These are phyloP conservation scores for Syzygium aqueum DNA, from an alignment of 345 rosid species.

Conservation along the genomic window DNA sequence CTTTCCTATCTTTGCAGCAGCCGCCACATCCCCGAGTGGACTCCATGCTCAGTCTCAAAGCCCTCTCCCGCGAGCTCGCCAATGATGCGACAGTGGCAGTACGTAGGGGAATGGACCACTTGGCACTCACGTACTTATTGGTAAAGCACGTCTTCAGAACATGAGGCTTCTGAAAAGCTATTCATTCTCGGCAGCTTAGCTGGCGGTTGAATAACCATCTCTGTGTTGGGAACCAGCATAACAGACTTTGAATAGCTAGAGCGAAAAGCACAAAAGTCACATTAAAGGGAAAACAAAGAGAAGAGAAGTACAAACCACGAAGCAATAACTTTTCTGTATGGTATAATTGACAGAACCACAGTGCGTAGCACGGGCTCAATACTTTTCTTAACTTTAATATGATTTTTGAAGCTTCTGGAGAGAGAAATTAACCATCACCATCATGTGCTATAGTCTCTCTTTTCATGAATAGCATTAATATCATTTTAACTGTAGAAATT, in stretches of 20 bases:
- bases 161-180: constrained; percentile 59
- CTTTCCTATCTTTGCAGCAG: constrained; percentile 82
- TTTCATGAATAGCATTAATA: no score
- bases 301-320: no score
- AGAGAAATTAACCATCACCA: no score
- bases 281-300: no score
- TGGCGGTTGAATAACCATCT: constrained; percentile 69
- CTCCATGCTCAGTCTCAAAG: constrained; percentile 49
- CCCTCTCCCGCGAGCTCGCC: constrained; percentile 79
- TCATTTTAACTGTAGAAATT: no score
- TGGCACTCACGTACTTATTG: constrained; percentile 70
- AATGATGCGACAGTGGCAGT: constrained; percentile 71
- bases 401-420: no score
- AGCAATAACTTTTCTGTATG: no score
- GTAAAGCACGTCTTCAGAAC: constrained; percentile 75
- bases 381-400: no score
- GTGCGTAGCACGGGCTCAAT: no score
- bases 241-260: not conserved
- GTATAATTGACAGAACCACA: no score
- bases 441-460: no score
- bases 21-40: constrained; percentile 68
- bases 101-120: constrained; percentile 58
- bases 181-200: constrained; percentile 54
- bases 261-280: no score
- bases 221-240: not conserved